Base-by-base conservation (phyloP, 345 rosid genomes). In the Pistacia atlantica region DNA sequence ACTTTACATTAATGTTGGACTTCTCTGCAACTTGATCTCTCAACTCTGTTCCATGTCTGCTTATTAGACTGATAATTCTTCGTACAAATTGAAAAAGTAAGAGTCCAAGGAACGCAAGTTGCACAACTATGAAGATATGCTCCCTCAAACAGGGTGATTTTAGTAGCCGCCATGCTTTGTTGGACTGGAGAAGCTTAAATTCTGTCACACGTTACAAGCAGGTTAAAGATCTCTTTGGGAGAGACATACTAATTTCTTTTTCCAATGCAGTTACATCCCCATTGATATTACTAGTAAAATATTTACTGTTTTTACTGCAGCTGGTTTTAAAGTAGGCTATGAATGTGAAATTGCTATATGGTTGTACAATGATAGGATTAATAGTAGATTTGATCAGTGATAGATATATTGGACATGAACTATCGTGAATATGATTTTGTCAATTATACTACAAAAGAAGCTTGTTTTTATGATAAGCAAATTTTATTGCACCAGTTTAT, bases 111-210 rank as follows among this genome's bases (percentile, higher is more conserved):
- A 90, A 91, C 18, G 81, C 83, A 61, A 88, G 82, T 72, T 83
- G 93, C 54, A 89, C 14, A 58, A 54, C 67, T 59, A 89, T 69
- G 90, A 77, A 87, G 75, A 87, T 69, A 31, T 86, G 80, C 89
- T 90, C 97, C 85, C 85, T 74, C 78, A 89, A 74, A 75, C 97
- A 91, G 17, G 78, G 82, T 2, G 86, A 88, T 52, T 82, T 63
- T 54, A 63, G 78, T 65, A 80, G 82, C 33, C 59, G 81, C 93
- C 92, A 84, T 56, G 77, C 76, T 72, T 60, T 80, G 45, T 46
- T 67, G 56, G 74, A 31, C 64, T 52, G 72, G 48, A 65, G 77
- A 76, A 79, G 76, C 80, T 76, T 75, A 46, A 75, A 65, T 33
- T 80, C 89, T 89, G 89, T 75, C 74, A 64, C 46, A 31, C 73